Conservation (phyloP, 2,329 filamentous ascomycete genomes). For the Aschersonia sp. region DNA sequence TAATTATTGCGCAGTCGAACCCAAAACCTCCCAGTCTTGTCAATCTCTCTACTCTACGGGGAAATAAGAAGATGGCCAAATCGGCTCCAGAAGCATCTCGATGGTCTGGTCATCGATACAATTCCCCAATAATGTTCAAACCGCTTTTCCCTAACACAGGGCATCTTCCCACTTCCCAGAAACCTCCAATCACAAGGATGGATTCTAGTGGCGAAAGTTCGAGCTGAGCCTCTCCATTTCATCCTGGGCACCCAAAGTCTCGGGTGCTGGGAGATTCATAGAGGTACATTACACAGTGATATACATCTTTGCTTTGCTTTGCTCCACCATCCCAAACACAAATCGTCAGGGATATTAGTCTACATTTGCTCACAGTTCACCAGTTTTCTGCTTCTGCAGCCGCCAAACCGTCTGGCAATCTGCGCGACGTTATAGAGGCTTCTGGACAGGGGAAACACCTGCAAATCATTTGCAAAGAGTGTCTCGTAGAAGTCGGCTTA, state of each 20-base stretch:
- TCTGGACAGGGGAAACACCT: slow-evolving; percentile 15
- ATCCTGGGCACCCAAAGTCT: slow-evolving; percentile 31
- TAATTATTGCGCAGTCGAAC: slow-evolving; percentile 3
- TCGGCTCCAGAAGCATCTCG: slow-evolving; percentile 26
- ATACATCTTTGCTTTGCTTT: no score
- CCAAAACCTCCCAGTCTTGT: no score
- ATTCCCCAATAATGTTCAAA: slow-evolving; percentile 43
- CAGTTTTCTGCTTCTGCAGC: slow-evolving; percentile 23
- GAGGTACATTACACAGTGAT: slow-evolving; percentile 27
- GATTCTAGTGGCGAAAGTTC: slow-evolving; percentile 21
- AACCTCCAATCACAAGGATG: slow-evolving; percentile 25
- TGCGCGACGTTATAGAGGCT: slow-evolving; percentile 13
- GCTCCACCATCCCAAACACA: no score
- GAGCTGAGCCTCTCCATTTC: slow-evolving; percentile 25
- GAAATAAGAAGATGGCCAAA: slow-evolving; percentile 49
- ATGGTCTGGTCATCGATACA: slow-evolving; percentile 55
- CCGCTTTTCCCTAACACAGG: slow-evolving; percentile 11
- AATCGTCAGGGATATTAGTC: no score
- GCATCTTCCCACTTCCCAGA: slow-evolving; percentile 9
- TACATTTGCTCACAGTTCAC: slow-evolving; percentile 9
- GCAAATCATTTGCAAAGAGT: slow-evolving; percentile 29
- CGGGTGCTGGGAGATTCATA: slow-evolving; percentile 32
- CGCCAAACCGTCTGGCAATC: slow-evolving; percentile 15
- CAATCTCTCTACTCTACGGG: slow-evolving; percentile 8
- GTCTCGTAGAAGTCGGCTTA: slow-evolving; percentile 30